Percentiles rank a stretch among this genome's conserved stretches.
phyloP scores from a whole-genome alignment of 139 green algal genomes.

The Diplosphaera chodatii region DNA sequence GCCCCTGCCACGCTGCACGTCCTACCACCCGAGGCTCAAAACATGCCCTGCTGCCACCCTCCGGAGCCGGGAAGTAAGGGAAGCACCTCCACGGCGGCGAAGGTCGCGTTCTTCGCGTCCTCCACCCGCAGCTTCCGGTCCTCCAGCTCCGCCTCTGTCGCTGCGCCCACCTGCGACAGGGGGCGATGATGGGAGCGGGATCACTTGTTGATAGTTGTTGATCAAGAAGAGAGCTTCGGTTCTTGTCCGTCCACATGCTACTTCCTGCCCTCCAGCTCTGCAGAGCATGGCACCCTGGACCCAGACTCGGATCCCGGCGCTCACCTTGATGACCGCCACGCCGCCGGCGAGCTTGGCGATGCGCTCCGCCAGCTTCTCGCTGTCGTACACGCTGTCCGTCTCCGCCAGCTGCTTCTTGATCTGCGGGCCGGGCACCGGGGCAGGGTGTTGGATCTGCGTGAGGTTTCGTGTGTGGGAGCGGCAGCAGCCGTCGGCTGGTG shows the following conservation, averaged over 20 bases:
- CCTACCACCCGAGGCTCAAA: too few relatives aligned
- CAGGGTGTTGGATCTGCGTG: constrained; percentile 1
- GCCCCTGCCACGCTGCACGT: too few relatives aligned
- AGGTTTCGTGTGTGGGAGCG: too few relatives aligned
- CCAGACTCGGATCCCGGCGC: too few relatives aligned
- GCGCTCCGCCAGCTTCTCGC: constrained; percentile 96
- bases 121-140: constrained; percentile 98
- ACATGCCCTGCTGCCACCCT: too few relatives aligned
- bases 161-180: constrained; percentile 79
- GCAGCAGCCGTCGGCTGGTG: too few relatives aligned
- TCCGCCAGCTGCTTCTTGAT: constrained; percentile 95
- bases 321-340: constrained; percentile 97
- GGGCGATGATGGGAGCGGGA: not conserved
- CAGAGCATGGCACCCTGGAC: too few relatives aligned
- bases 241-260: not conserved
- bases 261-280: too few relatives aligned
- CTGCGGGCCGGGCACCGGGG: not conserved
- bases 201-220: too few relatives aligned
- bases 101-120: constrained; percentile 99
- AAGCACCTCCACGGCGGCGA: constrained; percentile 82
- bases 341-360: constrained; percentile 97
- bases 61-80: too few relatives aligned
- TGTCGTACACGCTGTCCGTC: constrained; percentile 96
- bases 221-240: not conserved
- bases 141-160: constrained; percentile 97